Evolutionary conservation across 75 land plant species (phyloP), one percentile per base, ranked within the genome.

Genomic region (Picea sitchensis): DNA sequence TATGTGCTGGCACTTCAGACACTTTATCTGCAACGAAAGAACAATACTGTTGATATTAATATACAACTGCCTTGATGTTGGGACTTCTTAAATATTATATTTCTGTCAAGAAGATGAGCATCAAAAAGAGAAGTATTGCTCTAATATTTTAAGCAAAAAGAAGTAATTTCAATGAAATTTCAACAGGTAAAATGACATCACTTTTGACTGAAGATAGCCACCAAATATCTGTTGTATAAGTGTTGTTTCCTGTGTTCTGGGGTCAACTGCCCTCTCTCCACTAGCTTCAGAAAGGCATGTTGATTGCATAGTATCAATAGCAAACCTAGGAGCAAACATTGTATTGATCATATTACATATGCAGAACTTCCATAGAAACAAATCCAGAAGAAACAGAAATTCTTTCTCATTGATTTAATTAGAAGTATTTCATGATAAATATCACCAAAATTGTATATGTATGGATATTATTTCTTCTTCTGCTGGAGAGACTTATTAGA

Each of bases 181-280:
- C 31, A 6, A 76, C 6, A 44, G 77, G 80, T 64, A 15, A 20
- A 78, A 5, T 26, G 14, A 21, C 23, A 30, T n/a, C 61, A 94
- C 99, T 91, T 94, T 93, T 1, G 99, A 96, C 31, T 79, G 86
- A 77, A 96, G 88, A 80, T 85, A 90, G 57, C 98, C 98, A 59
- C 96, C 98, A 89, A 96, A 96, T n/a, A 86, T 94, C 20, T 92
- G 88, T 51, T 94, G 96, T 32, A 94, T 75, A 57, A 96, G 86
- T 59, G 94, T 96, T 59, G 93, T 90, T 59, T 92, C 94, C 79
- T 94, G 94, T 56, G 67, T 82, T 58, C 61, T 32, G 21, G 47
- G 75, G 72, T 87, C 89, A 76, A 87, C 54, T 26, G 59, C 56
- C 47, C 80, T 73, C 44, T 78, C 76, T 6, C 89, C 81, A 30